These are phyloP conservation scores for Aspergillus latus DNA, from an alignment of 2,329 filamentous ascomycete genomes.

Conservation along the genomic window DNA sequence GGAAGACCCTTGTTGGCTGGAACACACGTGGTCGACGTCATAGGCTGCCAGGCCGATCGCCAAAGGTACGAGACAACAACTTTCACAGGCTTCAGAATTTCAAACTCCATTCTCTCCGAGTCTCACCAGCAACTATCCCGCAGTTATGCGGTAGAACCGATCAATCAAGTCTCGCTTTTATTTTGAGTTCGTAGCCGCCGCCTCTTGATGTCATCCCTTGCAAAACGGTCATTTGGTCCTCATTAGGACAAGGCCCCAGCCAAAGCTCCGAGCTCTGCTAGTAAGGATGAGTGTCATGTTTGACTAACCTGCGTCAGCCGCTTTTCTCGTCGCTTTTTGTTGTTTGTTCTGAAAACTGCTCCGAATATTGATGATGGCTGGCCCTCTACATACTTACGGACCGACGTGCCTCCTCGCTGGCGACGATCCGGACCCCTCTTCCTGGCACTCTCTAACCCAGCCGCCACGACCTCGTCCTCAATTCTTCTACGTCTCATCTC, in stretches of 20 bases:
- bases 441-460: conserved; percentile 42
- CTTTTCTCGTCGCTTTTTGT: not conserved
- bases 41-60: conserved; percentile 22
- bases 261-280: not conserved
- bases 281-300: conserved; percentile 9
- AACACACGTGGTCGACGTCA: conserved; percentile 39
- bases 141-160: not conserved
- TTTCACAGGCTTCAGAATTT: not conserved
- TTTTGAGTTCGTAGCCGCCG: conserved; percentile 5
- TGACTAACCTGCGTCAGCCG: conserved; percentile 4
- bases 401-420: conserved; percentile 55
- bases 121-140: not conserved
- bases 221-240: conserved; percentile 10
- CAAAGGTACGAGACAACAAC: not conserved
- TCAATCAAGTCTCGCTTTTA: not conserved
- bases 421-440: conserved; percentile 34
- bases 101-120: not conserved
- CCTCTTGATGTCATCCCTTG: conserved; percentile 17
- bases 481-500: conserved; percentile 81
- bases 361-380: conserved; percentile 34
- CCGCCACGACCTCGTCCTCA: conserved; percentile 64
- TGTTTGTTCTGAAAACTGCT: not conserved
- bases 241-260: conserved; percentile 7
- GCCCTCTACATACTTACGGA: conserved; percentile 59
- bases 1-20: conserved; percentile 1